Evolutionary conservation across 331 rosid genomes (phyloP), one percentile per base, ranked within the genome.

Genomic region (Arachis monticola): DNA sequence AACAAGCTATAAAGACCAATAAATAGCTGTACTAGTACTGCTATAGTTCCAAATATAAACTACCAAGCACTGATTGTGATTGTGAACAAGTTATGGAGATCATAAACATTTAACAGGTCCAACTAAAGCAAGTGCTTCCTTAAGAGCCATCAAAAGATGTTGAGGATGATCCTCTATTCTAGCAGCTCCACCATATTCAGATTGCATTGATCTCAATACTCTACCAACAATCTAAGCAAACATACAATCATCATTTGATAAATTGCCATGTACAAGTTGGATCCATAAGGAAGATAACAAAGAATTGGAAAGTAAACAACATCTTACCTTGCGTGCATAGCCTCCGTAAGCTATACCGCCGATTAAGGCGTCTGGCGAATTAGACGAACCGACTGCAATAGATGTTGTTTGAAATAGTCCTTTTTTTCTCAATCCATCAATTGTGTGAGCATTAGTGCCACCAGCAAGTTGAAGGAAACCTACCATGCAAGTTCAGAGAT

Each of bases 381-480:
- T 52, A 13, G 79, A 71, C 9, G 88, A 64, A 46, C 58, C 52
- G 4, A 46, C 55, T 31, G 76, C 61, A 47, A 78, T 57, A 65
- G 87, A 75, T 52, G 79, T 12, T 46, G 84, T 83, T 62, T 76
- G 87, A 76, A 91, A 91, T 51, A 93, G 91, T 41, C 89, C 82
- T 35, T 76, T 87, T 82, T 85, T 89, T 81, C 78, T 91, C 83
- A 93, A 80, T 46, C 93, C 92, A 66, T 91, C 89, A 53, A 88
- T 79, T 10, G 97, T 93, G 84, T 91, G 88, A 86, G 87, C 91
- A 84, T 89, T 91, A 27, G 98, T 91, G 73, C 97, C 97, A 66
- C 97, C 93, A 13, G 97, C 98, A 79, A 91, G 83, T 84, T 89
- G 98, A 86, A 93, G 97, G 69, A 89, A 91, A 58, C 97, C 98